Conservation (phyloP, 768 basidiomycete species). For the Boletellus sp. region DNA sequence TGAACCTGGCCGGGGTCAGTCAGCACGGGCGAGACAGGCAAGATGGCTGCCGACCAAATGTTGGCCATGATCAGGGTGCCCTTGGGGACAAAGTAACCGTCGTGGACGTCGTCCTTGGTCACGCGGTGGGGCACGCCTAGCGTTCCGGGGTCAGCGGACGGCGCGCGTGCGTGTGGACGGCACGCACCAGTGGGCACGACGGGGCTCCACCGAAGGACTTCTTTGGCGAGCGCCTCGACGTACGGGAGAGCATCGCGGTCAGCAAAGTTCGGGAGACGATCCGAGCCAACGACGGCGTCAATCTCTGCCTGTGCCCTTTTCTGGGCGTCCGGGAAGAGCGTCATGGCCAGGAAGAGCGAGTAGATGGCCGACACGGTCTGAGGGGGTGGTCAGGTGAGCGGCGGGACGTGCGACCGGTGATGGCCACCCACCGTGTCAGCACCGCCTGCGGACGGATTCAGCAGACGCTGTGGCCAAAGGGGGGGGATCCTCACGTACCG, state of each 20-base stretch:
- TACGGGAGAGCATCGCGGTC: conserved; percentile 60
- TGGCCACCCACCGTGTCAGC: conserved; percentile 36
- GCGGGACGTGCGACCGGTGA: not conserved
- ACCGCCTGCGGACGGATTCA: conserved; percentile 37
- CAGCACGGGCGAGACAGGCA: conserved; percentile 3
- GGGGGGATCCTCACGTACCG: conserved; percentile 21
- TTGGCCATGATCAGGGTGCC: conserved; percentile 28
- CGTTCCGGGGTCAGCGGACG: conserved; percentile 31
- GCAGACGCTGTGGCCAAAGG: not conserved
- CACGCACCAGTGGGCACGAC: conserved; percentile 38
- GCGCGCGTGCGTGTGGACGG: conserved; percentile 16
- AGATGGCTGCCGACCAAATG: conserved; percentile 11
- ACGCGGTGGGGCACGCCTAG: conserved; percentile 46
- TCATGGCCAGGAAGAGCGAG: conserved; percentile 60
- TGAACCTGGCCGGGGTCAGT: conserved; percentile 18
- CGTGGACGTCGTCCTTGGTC: conserved; percentile 57
- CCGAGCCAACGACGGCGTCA: conserved; percentile 54
- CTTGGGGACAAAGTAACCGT: conserved; percentile 61
- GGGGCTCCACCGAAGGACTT: conserved; percentile 46
- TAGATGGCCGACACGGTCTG: conserved; percentile 63
- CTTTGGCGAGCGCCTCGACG: conserved; percentile 55
- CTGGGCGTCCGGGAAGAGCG: conserved; percentile 51
- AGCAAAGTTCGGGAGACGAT: conserved; percentile 56
- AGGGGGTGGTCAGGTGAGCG: conserved; percentile 2
- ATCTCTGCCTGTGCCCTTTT: conserved; percentile 63